These are phyloP conservation scores for Trichoderma breve DNA, from an alignment of 2,329 filamentous ascomycete species.

Conservation along the genomic window DNA sequence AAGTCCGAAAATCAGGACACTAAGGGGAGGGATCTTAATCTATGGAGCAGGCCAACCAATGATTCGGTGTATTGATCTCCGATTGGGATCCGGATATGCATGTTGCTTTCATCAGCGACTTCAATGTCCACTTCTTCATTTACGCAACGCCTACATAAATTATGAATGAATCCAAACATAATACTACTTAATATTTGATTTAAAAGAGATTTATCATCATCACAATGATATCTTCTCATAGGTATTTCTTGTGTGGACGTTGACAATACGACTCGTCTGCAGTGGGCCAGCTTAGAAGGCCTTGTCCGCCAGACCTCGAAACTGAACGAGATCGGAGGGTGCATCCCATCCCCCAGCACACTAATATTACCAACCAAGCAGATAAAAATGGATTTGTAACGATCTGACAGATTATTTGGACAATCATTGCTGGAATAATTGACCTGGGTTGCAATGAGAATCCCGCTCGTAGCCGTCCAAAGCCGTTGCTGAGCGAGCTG, in stretches of 20 bases:
- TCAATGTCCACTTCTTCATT: not conserved
- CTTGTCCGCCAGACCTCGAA: not conserved
- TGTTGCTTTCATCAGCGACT: not conserved
- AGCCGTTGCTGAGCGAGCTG: conserved; percentile 11
- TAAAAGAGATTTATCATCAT: not conserved
- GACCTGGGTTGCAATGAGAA: not conserved
- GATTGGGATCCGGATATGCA: not conserved
- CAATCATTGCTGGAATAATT: not conserved
- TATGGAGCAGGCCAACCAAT: not conserved
- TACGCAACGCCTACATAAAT: not conserved
- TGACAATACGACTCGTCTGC: not conserved
- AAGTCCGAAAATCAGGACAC: not conserved
- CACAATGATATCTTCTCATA: not conserved
- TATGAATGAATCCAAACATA: not conserved
- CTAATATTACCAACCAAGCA: not conserved
- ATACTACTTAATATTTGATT: not conserved
- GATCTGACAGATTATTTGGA: not conserved
- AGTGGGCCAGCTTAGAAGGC: not conserved
- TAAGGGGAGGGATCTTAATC: not conserved
- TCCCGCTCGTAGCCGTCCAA: conserved; percentile 6
- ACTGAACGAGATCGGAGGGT: conserved; percentile 1
- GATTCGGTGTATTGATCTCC: not conserved
- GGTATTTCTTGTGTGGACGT: not conserved
- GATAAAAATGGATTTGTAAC: not conserved
- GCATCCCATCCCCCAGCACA: not conserved